phyloP scores from a whole-genome alignment of 2,329 filamentous ascomycete species.

The Hortaea werneckii region DNA sequence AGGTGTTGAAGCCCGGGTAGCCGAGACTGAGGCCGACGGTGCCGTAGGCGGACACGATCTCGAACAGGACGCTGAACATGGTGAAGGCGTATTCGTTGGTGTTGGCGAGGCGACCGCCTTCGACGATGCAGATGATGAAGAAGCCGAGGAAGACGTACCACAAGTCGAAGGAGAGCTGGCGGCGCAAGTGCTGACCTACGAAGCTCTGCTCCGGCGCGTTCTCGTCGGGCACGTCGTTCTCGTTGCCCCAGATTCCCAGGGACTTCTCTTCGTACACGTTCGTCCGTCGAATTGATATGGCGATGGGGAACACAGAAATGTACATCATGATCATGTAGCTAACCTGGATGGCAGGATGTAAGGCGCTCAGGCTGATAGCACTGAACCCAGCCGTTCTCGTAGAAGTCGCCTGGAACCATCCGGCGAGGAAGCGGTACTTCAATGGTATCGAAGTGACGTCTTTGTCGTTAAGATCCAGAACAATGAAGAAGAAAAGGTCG shows the following conservation, averaged over 20 bases:
- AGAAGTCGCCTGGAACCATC: conserved; percentile 79
- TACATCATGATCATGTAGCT: conserved; percentile 99
- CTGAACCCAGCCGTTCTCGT: conserved; percentile 88
- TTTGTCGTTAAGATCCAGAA: conserved; percentile 72
- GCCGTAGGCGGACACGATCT: conserved; percentile 83
- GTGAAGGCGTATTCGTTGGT: conserved; percentile 44
- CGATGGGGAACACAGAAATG: conserved; percentile 92
- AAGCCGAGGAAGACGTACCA: conserved; percentile 95
- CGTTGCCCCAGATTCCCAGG: conserved; percentile 58
- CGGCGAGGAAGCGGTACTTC: conserved; percentile 70
- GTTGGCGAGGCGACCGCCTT: conserved; percentile 61
- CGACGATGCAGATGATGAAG: conserved; percentile 84
- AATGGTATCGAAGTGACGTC: conserved; percentile 58
- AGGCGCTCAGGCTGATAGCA: conserved; percentile 61
- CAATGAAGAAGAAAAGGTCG: conserved; percentile 82
- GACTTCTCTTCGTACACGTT: conserved; percentile 95
- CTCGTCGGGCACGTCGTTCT: conserved; percentile 41
- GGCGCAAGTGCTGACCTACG: conserved; percentile 80
- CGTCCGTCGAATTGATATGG: conserved; percentile 84
- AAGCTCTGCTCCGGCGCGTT: conserved; percentile 60
- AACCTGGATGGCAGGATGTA: conserved; percentile 87
- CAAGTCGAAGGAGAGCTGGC: conserved; percentile 90
- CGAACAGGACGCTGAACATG: conserved; percentile 56
- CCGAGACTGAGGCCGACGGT: conserved; percentile 88
- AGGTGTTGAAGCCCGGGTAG: conserved; percentile 63